A percentile compares a stretch with the other conserved stretches of the same genome.
These are phyloP conservation scores for Nasturtium officinale DNA, from an alignment of 345 rosid species.

Conservation along the genomic window DNA sequence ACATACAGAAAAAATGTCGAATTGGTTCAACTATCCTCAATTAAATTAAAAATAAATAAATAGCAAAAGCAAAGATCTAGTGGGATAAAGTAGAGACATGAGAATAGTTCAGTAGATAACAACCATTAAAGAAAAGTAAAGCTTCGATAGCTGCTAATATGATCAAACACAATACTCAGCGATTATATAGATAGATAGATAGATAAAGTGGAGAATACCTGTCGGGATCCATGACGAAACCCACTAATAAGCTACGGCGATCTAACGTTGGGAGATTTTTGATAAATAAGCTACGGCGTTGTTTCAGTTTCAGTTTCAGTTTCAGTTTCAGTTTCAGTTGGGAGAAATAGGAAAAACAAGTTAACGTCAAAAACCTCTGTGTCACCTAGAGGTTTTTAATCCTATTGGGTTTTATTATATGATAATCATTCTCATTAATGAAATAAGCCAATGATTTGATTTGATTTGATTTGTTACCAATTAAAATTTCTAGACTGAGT, in stretches of 20 bases:
- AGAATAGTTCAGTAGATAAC: background rate
- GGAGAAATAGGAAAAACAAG: conserved; percentile 4
- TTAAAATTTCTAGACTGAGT: background rate
- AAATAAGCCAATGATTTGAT: background rate
- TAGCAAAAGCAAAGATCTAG: conserved; percentile 23
- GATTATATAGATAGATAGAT: background rate
- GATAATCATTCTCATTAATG: no score
- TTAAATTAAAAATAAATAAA: no score
- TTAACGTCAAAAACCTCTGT: background rate
- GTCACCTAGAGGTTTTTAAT: background rate
- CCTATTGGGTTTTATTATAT: background rate
- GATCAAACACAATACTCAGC: conserved; percentile 14
- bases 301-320: no score
- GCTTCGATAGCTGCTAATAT: conserved; percentile 6
- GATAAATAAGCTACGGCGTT: background rate
- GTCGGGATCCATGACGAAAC: conserved; percentile 42
- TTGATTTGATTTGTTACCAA: background rate
- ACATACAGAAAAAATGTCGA: conserved; percentile 4
- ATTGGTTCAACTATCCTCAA: background rate
- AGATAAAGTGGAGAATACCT: conserved; percentile 31
- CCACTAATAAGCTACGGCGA: conserved; percentile 22
- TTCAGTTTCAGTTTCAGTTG: conserved; percentile 18
- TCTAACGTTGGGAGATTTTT: conserved; percentile 7
- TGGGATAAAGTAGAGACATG: background rate
- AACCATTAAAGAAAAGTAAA: background rate